These are phyloP conservation scores for Microcyclospora pomicola DNA, from an alignment of 2,329 filamentous ascomycete species.

Conservation along the genomic window DNA sequence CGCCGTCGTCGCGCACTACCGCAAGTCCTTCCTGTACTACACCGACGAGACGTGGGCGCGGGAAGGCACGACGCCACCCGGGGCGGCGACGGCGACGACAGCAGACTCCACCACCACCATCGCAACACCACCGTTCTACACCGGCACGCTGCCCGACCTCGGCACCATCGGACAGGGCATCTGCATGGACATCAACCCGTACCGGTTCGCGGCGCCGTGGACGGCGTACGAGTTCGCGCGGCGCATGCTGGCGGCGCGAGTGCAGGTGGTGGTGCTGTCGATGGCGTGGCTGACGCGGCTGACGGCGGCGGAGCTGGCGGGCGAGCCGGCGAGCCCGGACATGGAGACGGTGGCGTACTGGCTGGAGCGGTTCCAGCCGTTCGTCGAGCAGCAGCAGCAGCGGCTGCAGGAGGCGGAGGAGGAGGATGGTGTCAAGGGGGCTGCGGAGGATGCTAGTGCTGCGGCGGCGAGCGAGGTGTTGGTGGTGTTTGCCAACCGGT, in stretches of 20 bases:
- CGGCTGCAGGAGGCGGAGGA: no score
- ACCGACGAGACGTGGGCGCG: slow-evolving; percentile 51
- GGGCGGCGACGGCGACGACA: slow-evolving; percentile 4
- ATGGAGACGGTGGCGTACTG: slow-evolving; percentile 64
- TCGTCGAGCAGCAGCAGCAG: slow-evolving; percentile 21
- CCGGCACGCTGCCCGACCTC: slow-evolving; percentile 22
- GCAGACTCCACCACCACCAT: slow-evolving; percentile 6
- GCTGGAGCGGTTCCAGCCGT: slow-evolving; percentile 55
- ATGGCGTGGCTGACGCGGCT: slow-evolving; percentile 65
- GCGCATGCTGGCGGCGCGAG: slow-evolving; percentile 42
- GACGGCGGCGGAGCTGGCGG: slow-evolving; percentile 31
- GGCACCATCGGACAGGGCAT: slow-evolving; percentile 31
- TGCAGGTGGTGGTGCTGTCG: slow-evolving; percentile 52
- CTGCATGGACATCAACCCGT: slow-evolving; percentile 50
- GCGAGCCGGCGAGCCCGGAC: slow-evolving; percentile 46
- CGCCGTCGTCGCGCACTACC: slow-evolving; percentile 44
- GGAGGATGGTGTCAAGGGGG: slow-evolving; percentile 15
- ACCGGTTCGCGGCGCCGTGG: slow-evolving; percentile 46
- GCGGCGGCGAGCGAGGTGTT: slow-evolving; percentile 39
- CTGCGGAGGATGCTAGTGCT: no score
- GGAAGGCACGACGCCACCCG: neutral
- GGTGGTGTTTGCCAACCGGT: slow-evolving; percentile 57
- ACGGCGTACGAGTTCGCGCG: slow-evolving; percentile 43
- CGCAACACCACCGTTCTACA: slow-evolving; percentile 23
- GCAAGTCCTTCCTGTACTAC: slow-evolving; percentile 52